Evolutionary conservation across 2,329 filamentous ascomycete genomes (phyloP), one percentile per base, ranked within the genome.

Genomic region (Pestalotiopsis fici): DNA sequence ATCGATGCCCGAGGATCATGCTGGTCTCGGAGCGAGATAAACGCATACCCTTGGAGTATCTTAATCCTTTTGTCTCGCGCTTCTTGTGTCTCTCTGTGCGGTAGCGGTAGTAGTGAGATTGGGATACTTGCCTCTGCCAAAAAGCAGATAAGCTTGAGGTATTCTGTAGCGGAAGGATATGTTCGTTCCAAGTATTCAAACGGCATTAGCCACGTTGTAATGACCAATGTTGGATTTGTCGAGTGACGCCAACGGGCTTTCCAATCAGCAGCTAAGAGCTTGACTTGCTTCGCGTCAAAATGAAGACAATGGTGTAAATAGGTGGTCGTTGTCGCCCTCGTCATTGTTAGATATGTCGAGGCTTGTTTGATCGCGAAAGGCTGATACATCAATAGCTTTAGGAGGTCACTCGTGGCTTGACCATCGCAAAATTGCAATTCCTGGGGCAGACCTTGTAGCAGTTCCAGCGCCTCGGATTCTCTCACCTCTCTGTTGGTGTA

Each of bases 131-230:
- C 71, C 15, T 73, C 65, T 3, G 65, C 70, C 6, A 71, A 59
- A 18, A 69, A 64, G 39, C 64, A 71, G 0, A 79, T 74, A 23
- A 76, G 78, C 27, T 66, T 69, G 0, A 79, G 69, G 54, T 75
- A 79, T 4, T 74, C 12, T 18, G 70, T 72, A 1, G 78, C 77
- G 1, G 75, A 70, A 3, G 67, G 66, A 6, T 71, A 39, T 23
- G 77, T 55, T 23, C 67, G 43, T 3, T 27, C 65, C 9, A 80
- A 77, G 3, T 79, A 71, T 0, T 70, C 12, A 62, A 80, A 81
- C 0, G 78, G 78, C 2, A 80, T 76, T 1, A 77, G 68, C 78
- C 75, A 80, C 3, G 78, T 80, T 2, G 71, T 74, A 2, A 73
- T 73, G 0, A 80, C 66, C 0, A 76, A 71, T 59, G 79, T 79